A percentile compares a stretch with the other conserved stretches of the same genome.
Conservation (phyloP, 2,329 filamentous ascomycete species). For the Ascosphaera acerosa region DNA sequence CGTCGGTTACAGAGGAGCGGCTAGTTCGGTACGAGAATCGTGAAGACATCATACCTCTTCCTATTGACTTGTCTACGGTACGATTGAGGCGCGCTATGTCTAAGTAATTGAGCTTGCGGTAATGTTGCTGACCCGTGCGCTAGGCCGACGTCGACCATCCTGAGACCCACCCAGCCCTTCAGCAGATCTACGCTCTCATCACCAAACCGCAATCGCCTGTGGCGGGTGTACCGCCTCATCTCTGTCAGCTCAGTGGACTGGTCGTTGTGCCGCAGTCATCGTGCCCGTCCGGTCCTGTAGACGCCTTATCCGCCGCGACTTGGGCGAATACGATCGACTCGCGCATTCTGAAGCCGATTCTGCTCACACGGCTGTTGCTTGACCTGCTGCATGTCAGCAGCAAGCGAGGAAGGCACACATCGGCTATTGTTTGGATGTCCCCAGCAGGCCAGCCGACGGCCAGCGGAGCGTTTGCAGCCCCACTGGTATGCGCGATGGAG, state of each 20-base stretch:
- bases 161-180: constrained; percentile 34
- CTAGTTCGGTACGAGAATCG: constrained; percentile 51
- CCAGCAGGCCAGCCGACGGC: constrained; percentile 22
- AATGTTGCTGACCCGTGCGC: too few species aligned
- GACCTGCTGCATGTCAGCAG: constrained; percentile 41
- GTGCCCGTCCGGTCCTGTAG: constrained; percentile 62
- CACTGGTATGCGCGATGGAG: constrained; percentile 64
- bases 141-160: constrained; percentile 35
- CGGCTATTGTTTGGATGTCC: constrained; percentile 20
- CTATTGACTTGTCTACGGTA: constrained; percentile 45
- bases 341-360: constrained; percentile 68
- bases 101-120: too few species aligned
- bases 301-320: constrained; percentile 56
- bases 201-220: constrained; percentile 51
- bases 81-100: constrained; percentile 4
- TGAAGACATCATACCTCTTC: constrained; percentile 56
- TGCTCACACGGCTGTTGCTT: constrained; percentile 75
- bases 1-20: constrained; percentile 61
- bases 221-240: constrained; percentile 48
- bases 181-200: constrained; percentile 47
- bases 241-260: constrained; percentile 50
- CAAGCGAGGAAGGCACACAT: constrained; percentile 21
- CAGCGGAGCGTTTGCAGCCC: constrained; percentile 27
- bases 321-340: constrained; percentile 85
- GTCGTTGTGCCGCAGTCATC: constrained; percentile 57